phyloP scores from a whole-genome alignment of 345 rosid species.

The Corchorus capsularis region DNA sequence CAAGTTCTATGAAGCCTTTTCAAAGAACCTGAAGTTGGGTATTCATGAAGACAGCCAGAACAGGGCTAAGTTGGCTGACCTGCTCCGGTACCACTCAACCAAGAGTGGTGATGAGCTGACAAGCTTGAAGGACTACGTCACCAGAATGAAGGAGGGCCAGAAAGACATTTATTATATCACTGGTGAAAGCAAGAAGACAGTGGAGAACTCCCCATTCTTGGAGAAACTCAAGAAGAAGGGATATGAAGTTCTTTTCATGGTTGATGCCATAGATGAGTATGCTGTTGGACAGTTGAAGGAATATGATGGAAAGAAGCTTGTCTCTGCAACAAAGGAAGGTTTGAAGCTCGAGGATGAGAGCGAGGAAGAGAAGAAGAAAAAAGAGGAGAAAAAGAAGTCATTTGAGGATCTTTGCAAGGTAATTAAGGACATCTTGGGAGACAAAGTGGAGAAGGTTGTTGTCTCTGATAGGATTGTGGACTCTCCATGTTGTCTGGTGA shows the following conservation, averaged over 20 bases:
- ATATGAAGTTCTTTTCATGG: slow-evolving; percentile 87
- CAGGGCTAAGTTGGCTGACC: slow-evolving; percentile 73
- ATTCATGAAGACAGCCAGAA: slow-evolving; percentile 89
- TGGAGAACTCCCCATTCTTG: slow-evolving; percentile 88
- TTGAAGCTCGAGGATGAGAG: slow-evolving; percentile 78
- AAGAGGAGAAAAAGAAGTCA: slow-evolving; percentile 68
- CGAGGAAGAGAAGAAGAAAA: slow-evolving; percentile 78
- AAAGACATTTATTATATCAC: slow-evolving; percentile 82
- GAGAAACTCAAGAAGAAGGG: slow-evolving; percentile 85
- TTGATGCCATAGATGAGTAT: slow-evolving; percentile 89
- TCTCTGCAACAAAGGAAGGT: slow-evolving; percentile 82
- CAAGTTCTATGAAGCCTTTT: slow-evolving; percentile 84
- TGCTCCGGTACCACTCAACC: slow-evolving; percentile 79
- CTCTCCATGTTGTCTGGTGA: slow-evolving; percentile 87
- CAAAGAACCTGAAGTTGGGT: slow-evolving; percentile 84
- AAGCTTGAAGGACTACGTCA: slow-evolving; percentile 82
- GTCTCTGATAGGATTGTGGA: slow-evolving; percentile 84
- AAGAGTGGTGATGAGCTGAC: slow-evolving; percentile 83
- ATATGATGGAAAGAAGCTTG: slow-evolving; percentile 83
- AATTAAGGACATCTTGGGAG: slow-evolving; percentile 80
- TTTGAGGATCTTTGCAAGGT: slow-evolving; percentile 83
- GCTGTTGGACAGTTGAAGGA: slow-evolving; percentile 82
- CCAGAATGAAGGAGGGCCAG: slow-evolving; percentile 91
- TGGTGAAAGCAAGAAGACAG: slow-evolving; percentile 83
- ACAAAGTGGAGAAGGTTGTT: slow-evolving; percentile 76